Evolutionary conservation across 148 eudicot genomes (phyloP), one percentile per base, ranked within the genome.

Genomic region (Rhododendron henanense): DNA sequence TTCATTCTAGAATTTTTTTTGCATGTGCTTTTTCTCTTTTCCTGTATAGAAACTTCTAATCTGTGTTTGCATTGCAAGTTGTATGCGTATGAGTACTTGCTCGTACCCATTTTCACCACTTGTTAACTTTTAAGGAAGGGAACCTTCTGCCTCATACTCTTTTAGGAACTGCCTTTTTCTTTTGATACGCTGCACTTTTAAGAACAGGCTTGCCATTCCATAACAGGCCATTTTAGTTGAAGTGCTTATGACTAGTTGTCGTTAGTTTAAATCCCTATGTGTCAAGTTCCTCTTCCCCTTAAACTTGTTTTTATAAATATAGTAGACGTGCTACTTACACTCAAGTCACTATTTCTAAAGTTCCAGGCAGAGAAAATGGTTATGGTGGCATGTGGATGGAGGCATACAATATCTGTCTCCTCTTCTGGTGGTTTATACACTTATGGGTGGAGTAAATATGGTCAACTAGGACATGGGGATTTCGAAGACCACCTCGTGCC

Each of bases 391-490:
- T 97, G 99, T 85, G 99, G 99, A 87, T 97, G 99, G 99, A 87
- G 99, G 87, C 99, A 97, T 89, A 97, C 98, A 23, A 97, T 97
- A 90, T 87, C 96, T 81, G 97, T 95, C 81, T 90, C 98, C 57
- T 87, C 94, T 85, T 79, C 91, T 63, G 99, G 99, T 74, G 89
- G 88, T 90, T 87, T 95, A 85, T 97, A 92, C 87, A 95, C 98
- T 23, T 97, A 91, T 80, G 99, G 99, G 18, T 97, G 99, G 99
- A 95, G 99, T 88, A 97, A 97, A 82, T 95, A 97, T 90, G 99
- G 99, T 78, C 99, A 97, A 89, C 92, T 97, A 67, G 99, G 99
- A 79, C 99, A 97, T 90, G 99, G 98, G 41, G 96, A 97, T 89
- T 93, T 91, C 85, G 98, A 94, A 87, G 99, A 97, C 89, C 98